Base-by-base conservation (phyloP, 225 moss, liverwort and hornwort species). In the Neckera pumila region DNA sequence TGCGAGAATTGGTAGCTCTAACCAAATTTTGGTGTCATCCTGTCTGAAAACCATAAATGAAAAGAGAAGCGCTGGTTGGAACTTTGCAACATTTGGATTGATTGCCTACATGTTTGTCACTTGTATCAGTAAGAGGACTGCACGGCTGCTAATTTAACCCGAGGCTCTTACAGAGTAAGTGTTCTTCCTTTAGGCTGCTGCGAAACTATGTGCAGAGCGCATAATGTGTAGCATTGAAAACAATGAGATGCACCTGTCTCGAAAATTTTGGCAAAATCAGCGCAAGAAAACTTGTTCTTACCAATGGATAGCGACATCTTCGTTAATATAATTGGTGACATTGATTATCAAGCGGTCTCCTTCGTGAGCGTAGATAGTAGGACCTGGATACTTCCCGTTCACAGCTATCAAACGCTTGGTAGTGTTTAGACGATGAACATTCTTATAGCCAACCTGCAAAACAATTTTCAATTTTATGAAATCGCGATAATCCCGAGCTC, bases 311-410 rank as follows among this genome's bases (percentile, higher is more conserved):
- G 92, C 18, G 86, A 92, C 83, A 74, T 92, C 86, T 74, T 95
- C 93, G 51, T 87, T 76, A 60, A 92, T 86, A 20, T 14, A 27
- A 74, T 93, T 93, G 18, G 89, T 89, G 84, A 93, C 90, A 62
- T n/a, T 92, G 66, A 93, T 91, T 64, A 93, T 76, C 84, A 93
- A 86, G 33, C 88, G 91, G 87, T 94, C 94, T 38, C 92, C 92
- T 51, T 92, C 94, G 56, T 90, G 79, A 20, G 90, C 93, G 53
- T 85, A 91, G 76, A 94, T 34, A 47, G 94, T 91, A 21, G 93
- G 93, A 79, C 92, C 93, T 84, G 94, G 94, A 85, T 85, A 95
- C 81, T 91, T 71, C 58, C 95, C 93, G 80, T 96, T 96, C 84
- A 96, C 90, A 70, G 91, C 90, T 72, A 95, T 88, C 86, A 93